phyloP scores from a whole-genome alignment of 2,329 filamentous ascomycete genomes.

The Aspergillus brunneoviolaceus region DNA sequence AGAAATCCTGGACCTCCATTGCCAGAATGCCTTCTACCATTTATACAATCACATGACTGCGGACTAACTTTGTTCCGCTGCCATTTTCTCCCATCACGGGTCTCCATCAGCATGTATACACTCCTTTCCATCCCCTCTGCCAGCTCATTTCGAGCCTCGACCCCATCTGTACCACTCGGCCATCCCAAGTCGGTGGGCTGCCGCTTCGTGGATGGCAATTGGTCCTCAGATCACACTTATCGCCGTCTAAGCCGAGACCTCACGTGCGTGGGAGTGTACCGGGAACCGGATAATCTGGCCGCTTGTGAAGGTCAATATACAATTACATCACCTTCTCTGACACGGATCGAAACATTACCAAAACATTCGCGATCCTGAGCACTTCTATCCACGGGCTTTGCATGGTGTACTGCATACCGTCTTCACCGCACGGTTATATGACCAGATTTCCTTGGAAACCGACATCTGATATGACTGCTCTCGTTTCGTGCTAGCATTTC shows the following conservation, averaged over 20 bases:
- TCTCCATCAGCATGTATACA: background rate
- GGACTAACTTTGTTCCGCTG: background rate
- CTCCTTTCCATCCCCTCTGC: background rate
- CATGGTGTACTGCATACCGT: background rate
- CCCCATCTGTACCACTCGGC: background rate
- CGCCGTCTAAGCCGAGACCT: constrained; percentile 3
- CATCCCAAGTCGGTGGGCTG: background rate
- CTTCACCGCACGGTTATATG: background rate
- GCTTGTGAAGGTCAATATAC: background rate
- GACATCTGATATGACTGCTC: constrained; percentile 1
- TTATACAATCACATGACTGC: background rate
- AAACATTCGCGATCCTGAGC: background rate
- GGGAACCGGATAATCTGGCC: constrained; percentile 7
- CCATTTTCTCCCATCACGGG: constrained; percentile 3
- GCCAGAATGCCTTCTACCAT: background rate
- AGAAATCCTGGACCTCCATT: background rate
- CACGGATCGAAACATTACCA: background rate
- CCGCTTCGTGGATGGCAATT: constrained; percentile 12
- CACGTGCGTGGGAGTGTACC: constrained; percentile 2
- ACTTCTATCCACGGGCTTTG: background rate
- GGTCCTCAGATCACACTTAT: background rate
- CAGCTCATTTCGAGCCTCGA: background rate
- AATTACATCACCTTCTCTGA: background rate
- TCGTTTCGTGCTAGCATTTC: background rate
- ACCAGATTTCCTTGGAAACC: background rate